phyloP scores from a whole-genome alignment of 2,329 filamentous ascomycete species.

The Botrytis porri region DNA sequence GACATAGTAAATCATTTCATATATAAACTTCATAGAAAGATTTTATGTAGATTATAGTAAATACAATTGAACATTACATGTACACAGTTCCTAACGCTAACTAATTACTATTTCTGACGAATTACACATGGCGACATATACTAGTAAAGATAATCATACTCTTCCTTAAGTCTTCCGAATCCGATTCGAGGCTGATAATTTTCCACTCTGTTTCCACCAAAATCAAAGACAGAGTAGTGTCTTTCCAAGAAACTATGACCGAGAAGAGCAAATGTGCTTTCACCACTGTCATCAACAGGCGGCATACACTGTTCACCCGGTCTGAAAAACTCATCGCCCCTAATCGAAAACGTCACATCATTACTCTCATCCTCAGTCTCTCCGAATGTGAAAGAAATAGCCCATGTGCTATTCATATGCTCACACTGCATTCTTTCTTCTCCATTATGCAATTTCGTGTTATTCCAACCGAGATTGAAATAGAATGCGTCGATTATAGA shows the following conservation, averaged over 20 bases:
- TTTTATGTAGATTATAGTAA: no score
- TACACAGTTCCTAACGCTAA: neutral
- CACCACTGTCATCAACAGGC: neutral
- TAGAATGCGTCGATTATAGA: neutral
- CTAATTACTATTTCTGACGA: neutral
- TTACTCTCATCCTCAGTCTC: neutral
- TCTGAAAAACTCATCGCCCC: neutral
- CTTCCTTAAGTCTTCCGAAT: constrained; percentile 1
- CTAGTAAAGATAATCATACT: neutral
- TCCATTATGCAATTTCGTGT: neutral
- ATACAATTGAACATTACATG: no score
- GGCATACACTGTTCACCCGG: neutral
- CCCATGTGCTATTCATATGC: constrained; percentile 10
- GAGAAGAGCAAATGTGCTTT: neutral
- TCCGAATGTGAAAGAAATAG: constrained; percentile 10
- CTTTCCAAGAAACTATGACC: neutral
- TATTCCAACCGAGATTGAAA: constrained; percentile 3
- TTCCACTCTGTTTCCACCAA: neutral
- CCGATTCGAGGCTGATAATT: neutral
- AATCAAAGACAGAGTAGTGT: constrained; percentile 4
- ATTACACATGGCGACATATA: neutral
- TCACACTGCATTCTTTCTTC: neutral
- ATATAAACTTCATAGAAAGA: no score
- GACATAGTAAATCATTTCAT: neutral
- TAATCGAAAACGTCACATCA: neutral